Base-by-base conservation (phyloP, 1,284 basidiomycete species). In the Cryptococcus sp. region DNA sequence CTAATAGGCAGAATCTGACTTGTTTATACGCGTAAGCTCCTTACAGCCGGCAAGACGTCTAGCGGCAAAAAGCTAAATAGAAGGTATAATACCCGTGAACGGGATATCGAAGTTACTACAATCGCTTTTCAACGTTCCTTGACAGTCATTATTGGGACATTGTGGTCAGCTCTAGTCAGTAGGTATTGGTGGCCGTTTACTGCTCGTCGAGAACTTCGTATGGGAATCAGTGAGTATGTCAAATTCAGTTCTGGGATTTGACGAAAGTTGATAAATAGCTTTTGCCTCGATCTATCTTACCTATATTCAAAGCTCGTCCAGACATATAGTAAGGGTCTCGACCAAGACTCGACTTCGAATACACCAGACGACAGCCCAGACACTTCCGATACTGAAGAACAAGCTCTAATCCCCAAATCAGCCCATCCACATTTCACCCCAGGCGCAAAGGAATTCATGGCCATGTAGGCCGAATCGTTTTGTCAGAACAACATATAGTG, bases 101-200 rank as follows among this genome's bases (percentile, higher is more conserved):
- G 78, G 21, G 85, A 90, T 53, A 64, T 86, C 3, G 82, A 85
- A 2, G 85, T 91, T 0, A 67, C 85, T 32, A 75, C 83, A 37
- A 83, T 96, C 45, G 93, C 90, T 0, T 78, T 82, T 42, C 82
- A 85, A 63, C 85, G 93, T 49, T 85, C 86, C 0, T 67, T 86
- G 3, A 82, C 91, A 21, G 93, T 98, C n/a, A 85, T 82, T 0
- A 80, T 83, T 5, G 93, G 93, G 14, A 90, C 94, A 0, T 70
- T 93, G 1, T 98, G 89, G 87, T 92, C 91, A 0, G 82, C 85
- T 2, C 73, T 96, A 24, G 84, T 97, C 13, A 92, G 89, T 5
- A 80, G 89, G 45, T 86, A 87, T 58, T 91, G 92, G 85, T 98
- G 93, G 92, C 93, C 94, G 1, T 83, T 88, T 19, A 93, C 96